Conservation (phyloP, 345 rosid species). For the Linum tenue region DNA sequence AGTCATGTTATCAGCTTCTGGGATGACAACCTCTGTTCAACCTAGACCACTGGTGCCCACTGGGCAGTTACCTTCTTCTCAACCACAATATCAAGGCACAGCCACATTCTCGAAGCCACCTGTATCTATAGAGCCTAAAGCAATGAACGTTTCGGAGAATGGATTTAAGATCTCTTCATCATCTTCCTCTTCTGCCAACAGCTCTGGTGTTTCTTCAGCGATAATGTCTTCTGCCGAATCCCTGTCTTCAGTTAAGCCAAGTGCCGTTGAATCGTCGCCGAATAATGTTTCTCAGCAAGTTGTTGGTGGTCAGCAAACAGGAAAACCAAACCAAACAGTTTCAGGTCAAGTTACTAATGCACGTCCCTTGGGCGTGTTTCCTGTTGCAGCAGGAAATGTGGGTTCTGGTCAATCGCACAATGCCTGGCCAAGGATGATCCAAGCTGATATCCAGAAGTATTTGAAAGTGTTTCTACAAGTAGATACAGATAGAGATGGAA, state of each 20-base stretch:
- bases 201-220: slow-evolving; percentile 36
- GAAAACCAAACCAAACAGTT: slow-evolving; percentile 10
- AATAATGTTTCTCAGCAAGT: slow-evolving; percentile 40
- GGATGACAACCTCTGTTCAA: slow-evolving; percentile 33
- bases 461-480: slow-evolving; percentile 86
- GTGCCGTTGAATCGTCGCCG: slow-evolving; percentile 26
- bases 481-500: slow-evolving; percentile 94
- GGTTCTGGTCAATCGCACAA: slow-evolving; percentile 44
- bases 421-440: slow-evolving; percentile 87
- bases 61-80: slow-evolving; percentile 29
- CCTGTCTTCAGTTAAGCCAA: slow-evolving; percentile 40
- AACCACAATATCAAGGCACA: slow-evolving; percentile 26
- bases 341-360: slow-evolving; percentile 17
- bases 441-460: slow-evolving; percentile 72
- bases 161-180: slow-evolving; percentile 41
- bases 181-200: slow-evolving; percentile 29
- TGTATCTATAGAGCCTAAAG: slow-evolving; percentile 41
- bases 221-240: slow-evolving; percentile 29
- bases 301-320: slow-evolving; percentile 30
- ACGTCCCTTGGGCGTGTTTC: slow-evolving; percentile 35
- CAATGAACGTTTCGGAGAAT: slow-evolving; percentile 47
- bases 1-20: slow-evolving; percentile 38
- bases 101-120: slow-evolving; percentile 29
- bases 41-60: slow-evolving; percentile 46
- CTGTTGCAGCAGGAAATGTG: slow-evolving; percentile 42